phyloP scores from a whole-genome alignment of 2,329 filamentous ascomycete genomes.

The Parascedosporium putredinis region DNA sequence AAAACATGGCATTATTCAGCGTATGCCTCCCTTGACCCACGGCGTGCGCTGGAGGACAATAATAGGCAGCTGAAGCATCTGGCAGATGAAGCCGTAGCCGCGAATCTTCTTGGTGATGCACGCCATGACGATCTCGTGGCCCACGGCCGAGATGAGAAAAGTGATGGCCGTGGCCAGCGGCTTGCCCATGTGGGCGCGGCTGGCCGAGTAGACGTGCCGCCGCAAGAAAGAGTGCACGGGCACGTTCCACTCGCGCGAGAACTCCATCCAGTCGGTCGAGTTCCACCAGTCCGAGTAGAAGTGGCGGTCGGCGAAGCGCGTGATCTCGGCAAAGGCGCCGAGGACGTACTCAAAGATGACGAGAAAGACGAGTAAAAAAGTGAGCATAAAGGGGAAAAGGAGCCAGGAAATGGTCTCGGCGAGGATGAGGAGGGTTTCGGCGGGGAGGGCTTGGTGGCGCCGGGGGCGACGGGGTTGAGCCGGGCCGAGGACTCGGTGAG shows the following conservation, averaged over 20 bases:
- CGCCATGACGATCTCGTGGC: constrained; percentile 92
- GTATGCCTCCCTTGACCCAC: constrained; percentile 66
- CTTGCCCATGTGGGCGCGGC: constrained; percentile 64
- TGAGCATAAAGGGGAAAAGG: constrained; percentile 95
- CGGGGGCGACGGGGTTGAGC: constrained; percentile 32
- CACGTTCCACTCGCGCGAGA: constrained; percentile 94
- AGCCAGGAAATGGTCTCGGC: constrained; percentile 84
- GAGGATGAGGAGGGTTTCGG: constrained; percentile 65
- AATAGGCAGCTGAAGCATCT: constrained; percentile 95
- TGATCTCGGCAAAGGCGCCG: constrained; percentile 90
- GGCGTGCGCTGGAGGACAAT: constrained; percentile 79
- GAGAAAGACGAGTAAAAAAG: constrained; percentile 88
- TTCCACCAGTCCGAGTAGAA: constrained; percentile 81
- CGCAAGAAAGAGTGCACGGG: constrained; percentile 93
- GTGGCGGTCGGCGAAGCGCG: constrained; percentile 82
- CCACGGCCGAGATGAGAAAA: constrained; percentile 79
- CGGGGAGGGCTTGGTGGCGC: constrained; percentile 24
- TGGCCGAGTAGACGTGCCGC: constrained; percentile 84
- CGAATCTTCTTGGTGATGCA: constrained; percentile 96
- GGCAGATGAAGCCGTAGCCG: constrained; percentile 85
- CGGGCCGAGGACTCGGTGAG: constrained; percentile 57
- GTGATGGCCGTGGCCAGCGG: constrained; percentile 76
- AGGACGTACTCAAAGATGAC: constrained; percentile 97
- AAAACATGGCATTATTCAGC: constrained; percentile 83
- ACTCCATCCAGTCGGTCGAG: constrained; percentile 85